Conservation (phyloP, 1,139 yeast genomes). For the Trichomonascaceae sp. region DNA sequence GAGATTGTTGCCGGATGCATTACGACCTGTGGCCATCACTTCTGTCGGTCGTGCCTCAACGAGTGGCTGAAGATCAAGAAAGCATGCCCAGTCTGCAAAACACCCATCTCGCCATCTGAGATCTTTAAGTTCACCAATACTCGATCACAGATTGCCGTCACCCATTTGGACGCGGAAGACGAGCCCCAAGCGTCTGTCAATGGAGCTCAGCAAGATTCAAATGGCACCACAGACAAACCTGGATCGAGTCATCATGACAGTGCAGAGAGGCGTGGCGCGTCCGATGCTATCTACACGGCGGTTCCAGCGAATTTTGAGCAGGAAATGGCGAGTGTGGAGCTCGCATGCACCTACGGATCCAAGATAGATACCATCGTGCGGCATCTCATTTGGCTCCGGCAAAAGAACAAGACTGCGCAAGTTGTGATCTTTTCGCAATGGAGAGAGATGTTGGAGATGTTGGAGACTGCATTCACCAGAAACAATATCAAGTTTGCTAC, state of each 20-base stretch:
- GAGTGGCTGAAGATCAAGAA: conserved; percentile 51
- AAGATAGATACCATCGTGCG: conserved; percentile 74
- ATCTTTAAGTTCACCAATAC: conserved; percentile 41
- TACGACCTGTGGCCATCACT: conserved; percentile 83
- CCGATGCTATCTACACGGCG: conserved; percentile 14
- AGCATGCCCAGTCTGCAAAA: conserved; percentile 72
- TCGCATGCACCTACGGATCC: conserved; percentile 42
- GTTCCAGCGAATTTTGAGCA: conserved; percentile 10
- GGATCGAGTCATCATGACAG: too few relatives aligned
- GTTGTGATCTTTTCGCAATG: conserved; percentile 83
- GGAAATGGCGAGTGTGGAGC: conserved; percentile 9
- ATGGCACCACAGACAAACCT: too few relatives aligned
- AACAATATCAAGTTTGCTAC: conserved; percentile 39
- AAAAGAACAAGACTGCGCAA: conserved; percentile 52
- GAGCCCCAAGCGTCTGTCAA: conserved; percentile 2
- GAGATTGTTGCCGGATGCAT: conserved; percentile 61
- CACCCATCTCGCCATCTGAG: conserved; percentile 30
- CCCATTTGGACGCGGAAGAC: conserved; percentile 3
- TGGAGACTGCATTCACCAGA: conserved; percentile 52
- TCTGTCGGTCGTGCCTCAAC: conserved; percentile 62
- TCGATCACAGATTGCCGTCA: conserved; percentile 6
- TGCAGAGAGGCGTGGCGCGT: conserved; percentile 1
- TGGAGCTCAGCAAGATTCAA: too few relatives aligned
- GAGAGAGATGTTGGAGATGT: conserved; percentile 55
- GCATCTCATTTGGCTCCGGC: conserved; percentile 47